Base-by-base conservation (phyloP, 768 basidiomycete species). In the Pulveroboletus sp. region DNA sequence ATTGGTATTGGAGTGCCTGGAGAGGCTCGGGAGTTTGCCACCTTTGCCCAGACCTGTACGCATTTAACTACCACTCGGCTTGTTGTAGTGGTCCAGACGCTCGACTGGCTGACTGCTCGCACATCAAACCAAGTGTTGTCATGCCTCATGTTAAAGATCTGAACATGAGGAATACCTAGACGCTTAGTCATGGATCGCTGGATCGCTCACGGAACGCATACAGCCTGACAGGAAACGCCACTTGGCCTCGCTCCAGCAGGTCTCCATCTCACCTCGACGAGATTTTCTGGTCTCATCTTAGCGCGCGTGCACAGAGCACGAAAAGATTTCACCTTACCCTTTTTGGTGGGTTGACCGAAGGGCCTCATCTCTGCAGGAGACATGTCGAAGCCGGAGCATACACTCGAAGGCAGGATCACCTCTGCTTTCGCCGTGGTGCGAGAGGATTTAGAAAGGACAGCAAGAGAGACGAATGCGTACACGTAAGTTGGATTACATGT, bases 1-100 rank as follows among this genome's bases (percentile, higher is more conserved):
- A 10, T 64, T 76, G 5, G 73, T 86, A 28, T 74, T 86, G 47
- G 79, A 85, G 43, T 80, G 74, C 52, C 64, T 87, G 57, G 78
- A 80, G 32, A 66, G 63, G 41, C 61, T 76, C 12, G 67, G 65
- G 18, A 52, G 60, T 40, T 44, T 71, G 32, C 64, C 65, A 2
- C 63, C 65, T 31, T 32, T 57, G 49, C 52, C 41, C 44, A 47
- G 28, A 2, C 41, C 41, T 40, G 33, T 27, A 47, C 51, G 43
- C 43, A 24, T 21, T 55, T 35, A 28, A 43, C 32, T 32, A 6
- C n/a, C 8, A 3, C 14, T 6, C 14, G 17, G 18, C 15, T 15
- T 10, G 27, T 9, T 11, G 21, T 21, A 47, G 7, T 11, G 21
- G 11, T 10, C 14, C 27, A 8, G 14, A n/a, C 17, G n/a, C 24